Evolutionary conservation across 371 early-diverging fungal species (phyloP).

Genomic region (Lichtheimia corymbifera): DNA sequence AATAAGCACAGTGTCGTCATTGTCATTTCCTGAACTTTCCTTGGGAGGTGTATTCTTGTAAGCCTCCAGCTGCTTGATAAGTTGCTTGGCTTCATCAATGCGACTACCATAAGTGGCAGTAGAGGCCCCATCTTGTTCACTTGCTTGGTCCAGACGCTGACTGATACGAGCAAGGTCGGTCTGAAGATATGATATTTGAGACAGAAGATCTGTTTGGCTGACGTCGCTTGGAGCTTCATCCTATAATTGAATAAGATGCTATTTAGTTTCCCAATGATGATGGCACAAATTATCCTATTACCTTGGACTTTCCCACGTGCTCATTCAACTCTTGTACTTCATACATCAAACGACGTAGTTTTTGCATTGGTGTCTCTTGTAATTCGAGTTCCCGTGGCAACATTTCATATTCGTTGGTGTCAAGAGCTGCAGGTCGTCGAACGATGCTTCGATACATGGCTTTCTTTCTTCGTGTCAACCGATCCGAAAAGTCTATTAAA

Average conservation of each 20-base stretch:
- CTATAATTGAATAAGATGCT: neutral
- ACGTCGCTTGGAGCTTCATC: conserved; percentile 24
- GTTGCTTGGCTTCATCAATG: conserved; percentile 56
- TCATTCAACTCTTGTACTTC: conserved; percentile 82
- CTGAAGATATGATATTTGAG: conserved; percentile 69
- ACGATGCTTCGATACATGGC: conserved; percentile 67
- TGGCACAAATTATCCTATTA: neutral
- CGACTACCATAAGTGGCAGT: conserved; percentile 31
- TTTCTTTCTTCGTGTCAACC: conserved; percentile 62
- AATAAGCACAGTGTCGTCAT: conserved; percentile 25
- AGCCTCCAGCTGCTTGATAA: conserved; percentile 68
- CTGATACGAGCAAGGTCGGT: conserved; percentile 66
- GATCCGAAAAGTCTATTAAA: conserved; percentile 62
- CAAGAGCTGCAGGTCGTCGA: conserved; percentile 57
- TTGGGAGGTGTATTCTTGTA: conserved; percentile 46
- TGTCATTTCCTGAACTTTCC: conserved; percentile 1
- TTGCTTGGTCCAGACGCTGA: conserved; percentile 36
- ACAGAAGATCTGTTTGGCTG: conserved; percentile 60
- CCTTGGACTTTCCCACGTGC: conserved; percentile 65
- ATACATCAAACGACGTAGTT: conserved; percentile 75
- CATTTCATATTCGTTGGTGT: conserved; percentile 66
- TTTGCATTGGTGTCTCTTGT: conserved; percentile 75
- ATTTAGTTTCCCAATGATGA: neutral
- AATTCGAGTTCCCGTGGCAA: conserved; percentile 57
- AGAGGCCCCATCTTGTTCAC: conserved; percentile 20